Percentiles rank a stretch among this genome's conserved stretches.
Evolutionary conservation across 352 stramenopile genomes (phyloP).

Genomic region (Pythium aristosporum): DNA sequence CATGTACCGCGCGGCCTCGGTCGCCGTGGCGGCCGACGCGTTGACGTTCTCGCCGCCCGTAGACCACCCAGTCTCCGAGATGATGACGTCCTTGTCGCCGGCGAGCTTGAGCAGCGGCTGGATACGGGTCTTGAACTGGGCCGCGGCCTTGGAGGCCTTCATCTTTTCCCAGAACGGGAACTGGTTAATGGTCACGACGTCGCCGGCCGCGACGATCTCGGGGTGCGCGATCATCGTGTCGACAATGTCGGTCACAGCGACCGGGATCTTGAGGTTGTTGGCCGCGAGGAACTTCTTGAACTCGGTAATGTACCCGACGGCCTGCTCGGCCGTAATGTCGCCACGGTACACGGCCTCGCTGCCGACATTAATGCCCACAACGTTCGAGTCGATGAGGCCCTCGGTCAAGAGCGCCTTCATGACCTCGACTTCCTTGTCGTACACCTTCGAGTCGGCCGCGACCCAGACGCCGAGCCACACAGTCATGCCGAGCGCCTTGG

Average conservation of each 20-base stretch:
- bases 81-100: constrained; percentile 70
- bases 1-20: constrained; percentile 64
- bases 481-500: constrained; percentile 67
- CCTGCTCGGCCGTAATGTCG: constrained; percentile 68
- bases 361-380: constrained; percentile 84
- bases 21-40: constrained; percentile 52
- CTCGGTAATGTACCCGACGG: constrained; percentile 68
- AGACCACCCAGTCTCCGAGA: constrained; percentile 83
- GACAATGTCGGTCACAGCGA: constrained; percentile 83
- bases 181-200: constrained; percentile 84
- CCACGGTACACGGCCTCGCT: constrained; percentile 79
- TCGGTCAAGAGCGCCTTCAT: constrained; percentile 61
- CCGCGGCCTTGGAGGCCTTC: constrained; percentile 46
- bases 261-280: constrained; percentile 52
- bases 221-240: constrained; percentile 77
- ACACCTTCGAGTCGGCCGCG: constrained; percentile 56
- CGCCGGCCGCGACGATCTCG: constrained; percentile 66
- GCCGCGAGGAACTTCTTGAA: constrained; percentile 71
- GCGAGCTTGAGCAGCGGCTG: constrained; percentile 64
- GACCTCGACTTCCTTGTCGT: constrained; percentile 60
- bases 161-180: constrained; percentile 86
- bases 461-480: constrained; percentile 87
- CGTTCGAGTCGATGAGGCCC: constrained; percentile 70
- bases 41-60: constrained; percentile 61
- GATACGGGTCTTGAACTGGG: constrained; percentile 76